phyloP scores from a whole-genome alignment of 495 filamentous ascomycete species.

The Penicillium canescens region DNA sequence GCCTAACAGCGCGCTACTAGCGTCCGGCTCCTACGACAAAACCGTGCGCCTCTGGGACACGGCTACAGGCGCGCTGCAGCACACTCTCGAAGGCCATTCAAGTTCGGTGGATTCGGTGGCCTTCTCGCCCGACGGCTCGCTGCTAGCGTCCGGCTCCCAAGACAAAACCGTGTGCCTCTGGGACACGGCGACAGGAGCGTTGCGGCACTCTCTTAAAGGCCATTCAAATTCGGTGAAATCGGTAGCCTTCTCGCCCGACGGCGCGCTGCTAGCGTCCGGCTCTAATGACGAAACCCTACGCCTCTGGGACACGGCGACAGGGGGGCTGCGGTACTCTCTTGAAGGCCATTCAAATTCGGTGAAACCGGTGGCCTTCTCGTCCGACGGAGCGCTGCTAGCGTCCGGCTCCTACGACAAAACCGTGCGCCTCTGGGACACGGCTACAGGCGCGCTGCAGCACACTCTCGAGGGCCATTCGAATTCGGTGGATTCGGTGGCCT shows the following conservation, averaged over 20 bases:
- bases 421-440: conserved; percentile 10
- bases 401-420: conserved; percentile 14
- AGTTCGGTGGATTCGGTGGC: conserved; percentile 15
- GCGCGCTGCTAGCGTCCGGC: conserved; percentile 20
- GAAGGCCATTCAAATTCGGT: conserved; percentile 22
- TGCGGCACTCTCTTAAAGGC: neutral
- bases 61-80: neutral
- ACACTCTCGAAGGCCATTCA: conserved; percentile 16
- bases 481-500: conserved; percentile 17
- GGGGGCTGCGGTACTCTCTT: neutral
- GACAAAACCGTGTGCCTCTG: conserved; percentile 13
- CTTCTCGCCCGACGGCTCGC: conserved; percentile 25
- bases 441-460: neutral
- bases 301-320: conserved; percentile 12
- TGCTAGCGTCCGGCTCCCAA: conserved; percentile 17
- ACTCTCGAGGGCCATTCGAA: conserved; percentile 17
- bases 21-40: conserved; percentile 14
- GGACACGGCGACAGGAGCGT: conserved; percentile 6
- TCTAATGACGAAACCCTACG: conserved; percentile 8
- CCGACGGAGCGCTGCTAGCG: conserved; percentile 18
- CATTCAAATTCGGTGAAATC: neutral
- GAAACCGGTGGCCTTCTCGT: conserved; percentile 23
- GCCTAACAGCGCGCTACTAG: conserved; percentile 17
- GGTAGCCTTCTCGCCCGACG: conserved; percentile 28
- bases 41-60: conserved; percentile 13